phyloP scores from a whole-genome alignment of 805 yeast genomes.

The Sugiyamaella valdiviana region DNA sequence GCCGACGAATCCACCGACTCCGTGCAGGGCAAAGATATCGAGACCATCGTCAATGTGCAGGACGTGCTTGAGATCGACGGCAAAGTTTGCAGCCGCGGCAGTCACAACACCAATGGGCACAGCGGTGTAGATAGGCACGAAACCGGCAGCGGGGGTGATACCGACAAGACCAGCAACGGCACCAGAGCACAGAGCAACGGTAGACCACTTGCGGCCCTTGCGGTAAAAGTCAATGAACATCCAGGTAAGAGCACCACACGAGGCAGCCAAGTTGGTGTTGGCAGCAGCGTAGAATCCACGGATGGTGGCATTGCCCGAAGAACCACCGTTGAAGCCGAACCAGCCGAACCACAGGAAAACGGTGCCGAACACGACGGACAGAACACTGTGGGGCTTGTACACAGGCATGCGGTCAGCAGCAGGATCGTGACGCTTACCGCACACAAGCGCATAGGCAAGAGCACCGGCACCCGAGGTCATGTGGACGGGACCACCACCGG shows the following conservation, averaged over 20 bases:
- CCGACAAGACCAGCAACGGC: slow-evolving; percentile 92
- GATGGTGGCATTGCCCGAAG: slow-evolving; percentile 87
- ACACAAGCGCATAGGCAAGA: slow-evolving; percentile 80
- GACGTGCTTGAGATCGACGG: slow-evolving; percentile 69
- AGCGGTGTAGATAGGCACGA: slow-evolving; percentile 85
- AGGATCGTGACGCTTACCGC: slow-evolving; percentile 86
- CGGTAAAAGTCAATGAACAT: slow-evolving; percentile 83
- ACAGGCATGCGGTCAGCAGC: slow-evolving; percentile 70
- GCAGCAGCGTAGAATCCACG: slow-evolving; percentile 92
- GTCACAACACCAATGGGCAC: slow-evolving; percentile 77
- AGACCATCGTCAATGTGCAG: slow-evolving; percentile 88
- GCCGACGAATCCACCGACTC: slow-evolving; percentile 87
- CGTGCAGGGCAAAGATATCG: slow-evolving; percentile 91
- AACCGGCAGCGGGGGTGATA: slow-evolving; percentile 96
- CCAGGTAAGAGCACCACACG: slow-evolving; percentile 91
- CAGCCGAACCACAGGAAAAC: slow-evolving; percentile 97
- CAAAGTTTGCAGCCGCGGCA: slow-evolving; percentile 74
- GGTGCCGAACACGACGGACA: slow-evolving; percentile 87
- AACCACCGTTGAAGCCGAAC: slow-evolving; percentile 99
- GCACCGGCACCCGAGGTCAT: slow-evolving; percentile 93
- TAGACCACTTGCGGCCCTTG: slow-evolving; percentile 88
- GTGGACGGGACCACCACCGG: slow-evolving; percentile 99
- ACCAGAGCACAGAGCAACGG: slow-evolving; percentile 88
- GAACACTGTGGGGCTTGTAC: slow-evolving; percentile 90
- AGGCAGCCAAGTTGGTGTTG: slow-evolving; percentile 91